Base-by-base conservation (phyloP, 495 filamentous ascomycete genomes). In the Aspergillus cavernicola region DNA sequence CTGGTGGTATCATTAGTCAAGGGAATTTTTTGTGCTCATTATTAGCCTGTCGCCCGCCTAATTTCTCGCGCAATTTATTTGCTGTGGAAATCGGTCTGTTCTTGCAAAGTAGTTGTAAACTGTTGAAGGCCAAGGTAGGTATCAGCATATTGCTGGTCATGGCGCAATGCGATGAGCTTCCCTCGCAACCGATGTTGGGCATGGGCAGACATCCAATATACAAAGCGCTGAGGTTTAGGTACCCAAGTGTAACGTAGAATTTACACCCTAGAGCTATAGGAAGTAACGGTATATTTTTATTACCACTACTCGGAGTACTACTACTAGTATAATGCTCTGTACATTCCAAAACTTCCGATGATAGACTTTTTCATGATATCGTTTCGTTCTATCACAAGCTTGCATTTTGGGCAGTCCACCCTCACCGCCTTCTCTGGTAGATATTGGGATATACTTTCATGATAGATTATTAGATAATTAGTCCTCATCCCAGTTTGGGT, bases 401-500 rank as follows among this genome's bases (percentile, higher is more conserved):
- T 47, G 35, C 22, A 42, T 54, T 43, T 43, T 46, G 11, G 26
- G 33, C 31, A 36, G n/a, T 35, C 31, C 29, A 33, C 19, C 10
- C 24, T 24, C 7, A 29, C 40, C 39, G 5, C 38, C 32, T n/a
- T n/a, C n/a, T n/a, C 24, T 51, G 29, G 35, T 40, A 33, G 36
- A 49, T 42, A 32, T 24, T 19, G 28, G 20, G 32, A 32, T 38
- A 36, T 33, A 36, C 16, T 35, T 33, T 15, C 13, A 32, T 23
- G 24, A 50, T n/a, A n/a, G 16, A 55, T 46, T 39, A 56, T 45
- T 52, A 59, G 33, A 53, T 37, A 49, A 59, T 66, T 85, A 95
- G 74, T 97, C 92, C 73, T 97, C 90, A 73, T 99, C 95, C 95
- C 95, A 99, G 79, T 96, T 93, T 55, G 90, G 82, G 77, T 96